Conservation (phyloP, 2,329 filamentous ascomycete species). For the Aspergillus vadensis region DNA sequence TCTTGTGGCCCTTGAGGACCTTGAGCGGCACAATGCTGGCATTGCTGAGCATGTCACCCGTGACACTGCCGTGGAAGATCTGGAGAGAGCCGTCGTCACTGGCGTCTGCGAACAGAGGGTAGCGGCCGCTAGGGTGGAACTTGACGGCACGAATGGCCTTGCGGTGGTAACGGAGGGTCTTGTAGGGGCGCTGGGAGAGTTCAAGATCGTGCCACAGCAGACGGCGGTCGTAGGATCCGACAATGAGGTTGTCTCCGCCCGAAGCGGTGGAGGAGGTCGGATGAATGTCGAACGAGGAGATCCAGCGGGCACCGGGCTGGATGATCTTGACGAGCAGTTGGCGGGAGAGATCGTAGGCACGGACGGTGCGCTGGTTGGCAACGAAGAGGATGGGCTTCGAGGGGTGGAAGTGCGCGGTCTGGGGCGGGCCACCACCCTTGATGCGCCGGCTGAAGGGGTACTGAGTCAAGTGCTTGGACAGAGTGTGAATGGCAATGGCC, state of each 20-base stretch:
- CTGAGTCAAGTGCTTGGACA: constrained; percentile 93
- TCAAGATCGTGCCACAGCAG: constrained; percentile 97
- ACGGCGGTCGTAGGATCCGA: constrained; percentile 90
- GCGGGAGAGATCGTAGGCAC: constrained; percentile 88
- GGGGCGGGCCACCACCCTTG: constrained; percentile 72
- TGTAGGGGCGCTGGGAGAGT: constrained; percentile 85
- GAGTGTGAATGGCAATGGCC: constrained; percentile 89
- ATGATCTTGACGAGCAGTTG: constrained; percentile 92
- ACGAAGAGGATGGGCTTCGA: constrained; percentile 92
- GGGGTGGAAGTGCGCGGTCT: constrained; percentile 93
- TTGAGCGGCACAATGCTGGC: constrained; percentile 95
- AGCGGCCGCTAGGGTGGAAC: constrained; percentile 75
- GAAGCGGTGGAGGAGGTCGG: constrained; percentile 85
- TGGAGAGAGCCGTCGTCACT: constrained; percentile 94
- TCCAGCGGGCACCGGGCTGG: constrained; percentile 91
- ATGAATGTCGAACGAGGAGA: constrained; percentile 91
- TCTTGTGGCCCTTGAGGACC: constrained; percentile 85
- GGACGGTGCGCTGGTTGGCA: constrained; percentile 88
- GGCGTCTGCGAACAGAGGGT: constrained; percentile 89
- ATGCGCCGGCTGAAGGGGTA: constrained; percentile 79
- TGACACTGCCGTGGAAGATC: constrained; percentile 95
- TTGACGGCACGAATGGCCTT: constrained; percentile 88
- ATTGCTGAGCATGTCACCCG: constrained; percentile 92
- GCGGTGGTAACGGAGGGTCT: constrained; percentile 91
- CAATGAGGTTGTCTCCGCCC: constrained; percentile 88